These are phyloP conservation scores for Hyphopichia wangnamkhiaoensis DNA, from an alignment of 1,139 yeast genomes.

Conservation along the genomic window DNA sequence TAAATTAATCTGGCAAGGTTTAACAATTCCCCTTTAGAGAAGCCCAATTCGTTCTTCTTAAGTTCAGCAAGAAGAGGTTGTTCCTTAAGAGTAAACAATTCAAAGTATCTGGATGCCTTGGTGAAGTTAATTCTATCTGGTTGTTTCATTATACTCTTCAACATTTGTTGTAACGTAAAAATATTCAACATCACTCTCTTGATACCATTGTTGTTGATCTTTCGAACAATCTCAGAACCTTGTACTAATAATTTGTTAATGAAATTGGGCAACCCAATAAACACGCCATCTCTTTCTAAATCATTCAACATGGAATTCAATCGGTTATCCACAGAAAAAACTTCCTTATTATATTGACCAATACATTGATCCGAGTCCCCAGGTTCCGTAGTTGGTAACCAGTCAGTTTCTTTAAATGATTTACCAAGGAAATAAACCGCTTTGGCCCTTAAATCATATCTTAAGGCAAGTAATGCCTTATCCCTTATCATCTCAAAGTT, in stretches of 20 bases:
- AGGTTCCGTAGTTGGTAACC: constrained; percentile 51
- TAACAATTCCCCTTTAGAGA: constrained; percentile 25
- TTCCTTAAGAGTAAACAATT: constrained; percentile 49
- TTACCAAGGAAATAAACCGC: constrained; percentile 60
- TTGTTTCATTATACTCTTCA: constrained; percentile 58
- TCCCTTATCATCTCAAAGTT: constrained; percentile 49
- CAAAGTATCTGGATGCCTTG: constrained; percentile 59
- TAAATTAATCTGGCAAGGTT: constrained; percentile 44
- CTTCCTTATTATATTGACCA: constrained; percentile 58
- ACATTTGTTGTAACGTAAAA: constrained; percentile 72
- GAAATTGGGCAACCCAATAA: constrained; percentile 57
- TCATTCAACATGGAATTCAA: constrained; percentile 29
- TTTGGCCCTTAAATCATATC: constrained; percentile 67
- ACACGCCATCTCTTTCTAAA: constrained; percentile 31
- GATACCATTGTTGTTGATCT: constrained; percentile 66
- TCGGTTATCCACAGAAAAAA: constrained; percentile 51
- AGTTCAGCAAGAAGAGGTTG: constrained; percentile 29
- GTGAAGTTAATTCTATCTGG: constrained; percentile 64
- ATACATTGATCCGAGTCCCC: constrained; percentile 69
- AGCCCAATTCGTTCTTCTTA: constrained; percentile 17
- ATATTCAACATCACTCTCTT: constrained; percentile 69
- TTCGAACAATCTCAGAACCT: constrained; percentile 58
- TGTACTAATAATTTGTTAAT: constrained; percentile 58
- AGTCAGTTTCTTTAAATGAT: constrained; percentile 40
- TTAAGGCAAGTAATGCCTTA: constrained; percentile 53